Conservation (phyloP, 177 flowering plant genomes). For the Vitis hybrid region DNA sequence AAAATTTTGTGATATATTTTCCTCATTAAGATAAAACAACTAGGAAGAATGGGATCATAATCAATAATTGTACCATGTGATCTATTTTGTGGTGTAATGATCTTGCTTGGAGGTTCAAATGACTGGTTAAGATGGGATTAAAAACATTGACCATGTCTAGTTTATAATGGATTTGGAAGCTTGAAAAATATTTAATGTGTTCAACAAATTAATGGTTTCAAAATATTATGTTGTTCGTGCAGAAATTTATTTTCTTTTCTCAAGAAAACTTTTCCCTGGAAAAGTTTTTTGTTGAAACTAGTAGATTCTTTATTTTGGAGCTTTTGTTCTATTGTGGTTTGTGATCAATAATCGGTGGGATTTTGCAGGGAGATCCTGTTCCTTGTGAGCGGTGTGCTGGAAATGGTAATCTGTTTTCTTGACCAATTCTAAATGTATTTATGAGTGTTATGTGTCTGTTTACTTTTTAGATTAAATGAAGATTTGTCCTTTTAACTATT, state of each 20-base stretch:
- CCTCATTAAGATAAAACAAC: no score
- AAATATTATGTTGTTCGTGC: no score
- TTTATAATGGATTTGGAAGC: no score
- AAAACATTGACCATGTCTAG: no score
- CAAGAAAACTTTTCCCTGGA: neutral
- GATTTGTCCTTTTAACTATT: neutral
- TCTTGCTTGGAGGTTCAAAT: no score
- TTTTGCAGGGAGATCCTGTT: conserved; percentile 87
- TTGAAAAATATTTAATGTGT: no score
- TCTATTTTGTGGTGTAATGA: no score
- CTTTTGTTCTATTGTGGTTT: neutral
- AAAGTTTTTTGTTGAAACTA: neutral
- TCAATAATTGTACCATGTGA: no score
- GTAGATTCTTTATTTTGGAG: neutral
- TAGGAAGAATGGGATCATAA: no score
- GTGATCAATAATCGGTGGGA: neutral
- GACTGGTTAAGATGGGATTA: no score
- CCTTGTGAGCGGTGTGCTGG: conserved; percentile 93
- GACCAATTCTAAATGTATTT: neutral
- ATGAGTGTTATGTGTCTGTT: neutral
- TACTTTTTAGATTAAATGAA: neutral
- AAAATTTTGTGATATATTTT: no score
- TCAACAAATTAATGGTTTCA: no score
- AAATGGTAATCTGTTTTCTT: conserved; percentile 51
- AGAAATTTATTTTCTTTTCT: neutral